Evolutionary conservation across 164 flowering plant genomes (phyloP).

Genomic region (Echeveria elegans): DNA sequence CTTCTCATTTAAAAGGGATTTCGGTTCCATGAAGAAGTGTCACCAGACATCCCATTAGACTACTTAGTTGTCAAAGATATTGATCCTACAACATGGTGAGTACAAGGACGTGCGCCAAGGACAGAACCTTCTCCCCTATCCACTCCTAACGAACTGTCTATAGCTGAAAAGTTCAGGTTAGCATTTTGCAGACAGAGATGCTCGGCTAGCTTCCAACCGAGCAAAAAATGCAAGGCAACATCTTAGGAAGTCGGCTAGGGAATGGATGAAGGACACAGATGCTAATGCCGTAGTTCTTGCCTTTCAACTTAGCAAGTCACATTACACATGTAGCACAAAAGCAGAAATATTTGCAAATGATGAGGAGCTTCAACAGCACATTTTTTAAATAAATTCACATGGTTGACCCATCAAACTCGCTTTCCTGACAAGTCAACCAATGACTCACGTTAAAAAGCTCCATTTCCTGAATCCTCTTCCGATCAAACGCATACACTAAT

Average conservation of each 20-base stretch:
- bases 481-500: too few relatives aligned
- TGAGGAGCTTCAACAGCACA: too few relatives aligned
- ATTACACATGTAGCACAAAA: constrained; percentile 13
- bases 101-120: constrained; percentile 20
- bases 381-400: too few relatives aligned
- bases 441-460: too few relatives aligned
- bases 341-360: too few relatives aligned
- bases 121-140: constrained; percentile 15
- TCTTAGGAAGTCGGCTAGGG: constrained; percentile 72
- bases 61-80: constrained; percentile 40
- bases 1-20: constrained; percentile 42
- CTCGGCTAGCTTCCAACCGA: constrained; percentile 71
- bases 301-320: constrained; percentile 39
- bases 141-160: constrained; percentile 33
- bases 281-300: constrained; percentile 74
- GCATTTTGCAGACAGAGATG: constrained; percentile 85
- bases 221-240: constrained; percentile 92
- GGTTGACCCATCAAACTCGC: too few relatives aligned
- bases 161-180: constrained; percentile 90
- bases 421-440: too few relatives aligned
- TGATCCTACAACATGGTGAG: constrained; percentile 69
- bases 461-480: too few relatives aligned
- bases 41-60: constrained; percentile 19
- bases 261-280: constrained; percentile 44
- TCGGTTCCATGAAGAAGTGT: constrained; percentile 58